Base-by-base conservation (phyloP, 306 rosid genomes). In the Sphenostylis stenocarpa region DNA sequence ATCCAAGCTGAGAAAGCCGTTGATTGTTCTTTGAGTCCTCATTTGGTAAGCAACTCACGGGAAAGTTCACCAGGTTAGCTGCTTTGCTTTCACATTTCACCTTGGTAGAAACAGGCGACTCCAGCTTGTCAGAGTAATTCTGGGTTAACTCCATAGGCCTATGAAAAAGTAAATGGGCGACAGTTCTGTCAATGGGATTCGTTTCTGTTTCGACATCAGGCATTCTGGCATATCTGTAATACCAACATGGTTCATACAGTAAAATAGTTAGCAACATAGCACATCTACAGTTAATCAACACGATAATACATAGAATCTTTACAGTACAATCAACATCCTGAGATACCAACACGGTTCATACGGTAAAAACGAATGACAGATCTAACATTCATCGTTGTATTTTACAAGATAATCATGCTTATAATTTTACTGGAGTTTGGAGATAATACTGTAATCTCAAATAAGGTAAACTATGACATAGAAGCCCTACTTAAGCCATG, bases 151-250 rank as follows among this genome's bases (percentile, higher is more conserved):
- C 94, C 72, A 80, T 56, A 45, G 96, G 96, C 72, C 90, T 83
- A 73, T 91, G 89, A 72, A 96, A 96, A 82, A 96, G 98, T 83
- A 96, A 85, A 81, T 88, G 98, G 72, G 99, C 99, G 79, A 96
- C 90, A 13, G 87, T 88, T 77, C 99, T 86, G 80, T 96, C 98
- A 7, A 92, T 85, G 78, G 97, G 87, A 78, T 96, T 92, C 24
- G 99, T 96, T 91, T 91, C 88, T 45, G 94, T 87, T 84, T 92
- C 99, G 36, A 72, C 77, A 53, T 88, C 88, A 58, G 82, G 83
- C 85, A 82, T 77, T 79, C 83, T 84, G 67, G 84, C 65, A 79
- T 80, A 76, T 73, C 88, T 86, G 83, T 55, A 64, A 81, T 57
- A 77, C 26, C 75, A 64, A 62, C 21, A 79, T 38, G 80, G 80